Evolutionary conservation across 148 eudicot species (phyloP), one percentile per base, ranked within the genome.

Genomic region (Rhododendron henanense): DNA sequence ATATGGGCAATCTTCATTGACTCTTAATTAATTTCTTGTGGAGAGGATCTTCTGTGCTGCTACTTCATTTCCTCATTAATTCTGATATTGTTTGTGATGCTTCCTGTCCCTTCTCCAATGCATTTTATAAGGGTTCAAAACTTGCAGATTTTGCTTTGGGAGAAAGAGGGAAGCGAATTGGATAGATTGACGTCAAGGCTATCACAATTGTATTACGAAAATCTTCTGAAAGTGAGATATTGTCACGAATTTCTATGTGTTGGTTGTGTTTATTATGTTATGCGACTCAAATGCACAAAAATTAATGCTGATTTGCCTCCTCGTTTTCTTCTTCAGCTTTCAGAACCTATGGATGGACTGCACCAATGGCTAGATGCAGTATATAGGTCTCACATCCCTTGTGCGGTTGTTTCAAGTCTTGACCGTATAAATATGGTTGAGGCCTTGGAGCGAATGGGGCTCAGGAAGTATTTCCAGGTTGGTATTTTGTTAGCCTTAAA

Each of bases 371-470:
- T 96, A 88, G 97, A 94, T 87, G 98, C 97, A 59, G 90, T 96
- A 71, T 93, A 93, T 71, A 94, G 94, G 79, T 96, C 97, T 41
- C 94, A 92, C 78, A 94, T 95, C 82, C 99, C 99, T 74, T 96
- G 99, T 88, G 99, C 99, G 69, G 91, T 96, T 90, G 99, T 95
- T 87, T 96, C 99, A 79, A 93, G 95, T 91, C 92, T 96, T 84
- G 94, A 91, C 84, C 92, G 97, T 74, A 95, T 85, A 87, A 88
- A 84, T 85, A 91, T 96, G 97, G 90, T 94, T 84, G 94, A 94
- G 75, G 85, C 91, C 50, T 88, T 96, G 81, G 94, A 93, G 75
- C 88, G 95, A 83, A 92, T 96, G 97, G 94, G 96, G 6, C 92
- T 96, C 61, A 92, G 89, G 87, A 93, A 93, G 84, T 96, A 91